Base-by-base conservation (phyloP, 257 asterid genomes). In the Leptodermis oblonga region DNA sequence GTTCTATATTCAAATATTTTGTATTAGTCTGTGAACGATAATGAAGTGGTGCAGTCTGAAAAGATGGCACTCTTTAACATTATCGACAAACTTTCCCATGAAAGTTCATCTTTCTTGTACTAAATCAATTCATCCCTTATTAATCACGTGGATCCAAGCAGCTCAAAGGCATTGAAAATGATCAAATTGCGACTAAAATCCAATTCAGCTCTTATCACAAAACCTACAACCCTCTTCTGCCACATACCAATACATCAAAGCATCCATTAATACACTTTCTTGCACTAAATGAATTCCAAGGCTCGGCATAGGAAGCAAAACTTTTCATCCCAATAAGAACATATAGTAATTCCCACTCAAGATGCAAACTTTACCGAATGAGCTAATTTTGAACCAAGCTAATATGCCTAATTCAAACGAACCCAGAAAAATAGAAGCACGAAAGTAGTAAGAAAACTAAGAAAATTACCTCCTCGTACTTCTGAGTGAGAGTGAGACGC, bases 401-500 rank as follows among this genome's bases (percentile, higher is more conserved):
- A 33, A 7, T n/a, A 5, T 17, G 0, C 14, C 4, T 43, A 42
- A 41, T 12, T 1, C 25, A 42, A 65, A 26, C 4, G 30, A 14
- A 20, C 17, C 26, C 31, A 48, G 20, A 12, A 67, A 15, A 20
- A 43, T 5, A 5, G n/a, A 58, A 14, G 14, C 0, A 11, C 26
- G 49, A 42, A 56, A 20, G 6, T 0, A 36, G 5, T 30, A 23
- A 66, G 25, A 61, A 3, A 70, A 6, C 10, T 53, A 4, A 58
- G 7, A 48, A n/a, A 42, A 42, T 33, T 73, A 91, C 98, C 99
- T 93, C 97, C 76, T 93, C 97, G 37, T 93, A 93, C 74, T 85
- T 87, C 79, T 90, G 97, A 42, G 96, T 90, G 67, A 88, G 86
- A n/a, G 90, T 52, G 26, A 93, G 89, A 51, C 99, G 92, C 37